phyloP scores from a whole-genome alignment of 768 basidiomycete genomes.

The Neoboletus brunneissimus region DNA sequence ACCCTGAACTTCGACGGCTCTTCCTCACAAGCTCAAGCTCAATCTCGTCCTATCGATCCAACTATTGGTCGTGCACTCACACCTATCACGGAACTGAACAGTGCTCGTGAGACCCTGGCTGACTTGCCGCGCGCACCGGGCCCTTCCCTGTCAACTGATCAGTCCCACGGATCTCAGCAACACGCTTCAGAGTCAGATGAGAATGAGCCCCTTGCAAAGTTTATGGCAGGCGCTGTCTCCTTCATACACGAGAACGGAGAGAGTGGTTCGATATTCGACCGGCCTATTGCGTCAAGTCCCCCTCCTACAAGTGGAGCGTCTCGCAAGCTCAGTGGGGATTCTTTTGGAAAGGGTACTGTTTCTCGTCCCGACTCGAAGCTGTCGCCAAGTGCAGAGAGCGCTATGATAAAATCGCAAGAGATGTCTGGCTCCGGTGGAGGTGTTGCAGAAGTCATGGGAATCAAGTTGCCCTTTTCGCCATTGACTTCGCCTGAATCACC shows the following conservation, averaged over 20 bases:
- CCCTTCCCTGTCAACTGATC: constrained; percentile 18
- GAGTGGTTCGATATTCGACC: constrained; percentile 12
- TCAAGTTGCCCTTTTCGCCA: constrained; percentile 33
- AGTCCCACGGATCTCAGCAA: constrained; percentile 12
- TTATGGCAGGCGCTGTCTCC: constrained; percentile 16
- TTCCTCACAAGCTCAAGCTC: constrained; percentile 11
- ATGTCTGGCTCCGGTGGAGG: constrained; percentile 8
- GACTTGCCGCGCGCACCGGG: constrained; percentile 19
- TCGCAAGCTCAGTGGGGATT: constrained; percentile 38
- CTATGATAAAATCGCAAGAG: constrained; percentile 21
- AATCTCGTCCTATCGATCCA: constrained; percentile 21
- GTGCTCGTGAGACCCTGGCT: constrained; percentile 26
- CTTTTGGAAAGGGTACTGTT: constrained; percentile 24
- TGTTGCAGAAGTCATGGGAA: constrained; percentile 27
- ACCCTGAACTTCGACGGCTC: constrained; percentile 48
- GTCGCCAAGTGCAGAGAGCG: constrained; percentile 27
- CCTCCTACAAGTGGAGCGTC: constrained; percentile 20
- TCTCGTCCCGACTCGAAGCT: constrained; percentile 43
- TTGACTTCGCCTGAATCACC: constrained; percentile 30
- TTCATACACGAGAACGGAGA: constrained; percentile 22
- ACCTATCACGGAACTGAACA: constrained; percentile 62
- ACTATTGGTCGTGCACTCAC: constrained; percentile 43
- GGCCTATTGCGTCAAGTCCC: constrained; percentile 27
- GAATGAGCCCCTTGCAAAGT: constrained; percentile 19
- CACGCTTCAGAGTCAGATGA: constrained; percentile 28